Evolutionary conservation across 768 basidiomycete genomes (phyloP), one percentile per base, ranked within the genome.

Genomic region (Lepiota venenata): DNA sequence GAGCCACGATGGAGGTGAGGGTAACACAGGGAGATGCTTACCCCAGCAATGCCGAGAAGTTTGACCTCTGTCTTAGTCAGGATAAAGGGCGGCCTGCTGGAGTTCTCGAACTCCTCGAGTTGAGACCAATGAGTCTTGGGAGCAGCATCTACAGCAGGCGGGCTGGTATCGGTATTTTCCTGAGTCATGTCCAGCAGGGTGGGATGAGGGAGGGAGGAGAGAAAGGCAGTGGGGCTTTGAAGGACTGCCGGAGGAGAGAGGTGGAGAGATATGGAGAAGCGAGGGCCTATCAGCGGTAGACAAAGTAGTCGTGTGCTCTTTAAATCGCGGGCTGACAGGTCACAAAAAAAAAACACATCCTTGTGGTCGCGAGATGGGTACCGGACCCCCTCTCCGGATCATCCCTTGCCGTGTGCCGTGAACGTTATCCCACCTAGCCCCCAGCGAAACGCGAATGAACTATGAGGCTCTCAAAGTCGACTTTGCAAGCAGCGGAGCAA

Each of bases 41-140:
- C 82, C 7, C 83, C 85, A 49, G 83, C 76, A 54, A 87, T 84
- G 36, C 78, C 73, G 25, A 87, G 68, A 38, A 87, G 63, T 66
- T 86, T 87, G 49, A 84, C 37, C 65, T 87, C 84, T 6, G 79
- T 63, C 14, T 63, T 66, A 1, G 59, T 71, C 32, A 71, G 56
- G 39, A 70, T 15, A 47, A 65, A 72, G 8, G 61, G 45, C 9
- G 64, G 66, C 46, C 66, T 61, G 18, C 61, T 59, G 5, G 63
- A 60, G 6, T 57, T 58, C 49, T 71, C 70, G 14, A 61, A 64
- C 45, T 71, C 69, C 25, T 63, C 60, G 12, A 59, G 53, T 21
- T 55, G 41, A 1, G 53, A 55, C 53, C 53, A 55, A 29, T 48
- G 53, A 16, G 29, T 32, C 18, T 55, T 46, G 1, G 39, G n/a